These are phyloP conservation scores for Ilex paraguariensis DNA, from an alignment of 305 asterid genomes.

Conservation along the genomic window DNA sequence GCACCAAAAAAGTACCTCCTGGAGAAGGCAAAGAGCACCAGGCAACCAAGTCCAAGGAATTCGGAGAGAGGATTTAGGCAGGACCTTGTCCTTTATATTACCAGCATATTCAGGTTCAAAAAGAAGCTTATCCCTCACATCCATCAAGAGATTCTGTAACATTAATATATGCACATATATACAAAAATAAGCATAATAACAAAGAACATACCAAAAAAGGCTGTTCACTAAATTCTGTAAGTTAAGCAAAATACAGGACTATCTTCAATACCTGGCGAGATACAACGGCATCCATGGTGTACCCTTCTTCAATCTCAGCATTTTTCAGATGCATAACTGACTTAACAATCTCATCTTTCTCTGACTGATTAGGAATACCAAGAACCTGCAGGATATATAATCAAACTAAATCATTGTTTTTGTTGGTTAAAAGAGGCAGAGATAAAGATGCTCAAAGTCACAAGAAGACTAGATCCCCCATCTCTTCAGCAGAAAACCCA, in stretches of 20 bases:
- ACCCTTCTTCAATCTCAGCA: conserved; percentile 94
- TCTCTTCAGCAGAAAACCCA: neutral
- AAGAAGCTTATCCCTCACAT: conserved; percentile 94
- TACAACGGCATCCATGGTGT: conserved; percentile 77
- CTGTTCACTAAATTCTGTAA: neutral
- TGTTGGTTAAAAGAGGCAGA: neutral
- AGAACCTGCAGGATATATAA: conserved; percentile 57
- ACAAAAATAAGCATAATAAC: neutral
- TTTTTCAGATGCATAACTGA: conserved; percentile 79
- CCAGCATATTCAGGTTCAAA: conserved; percentile 98
- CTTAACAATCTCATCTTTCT: conserved; percentile 97
- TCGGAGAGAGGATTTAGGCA: conserved; percentile 79
- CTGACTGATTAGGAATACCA: conserved; percentile 81
- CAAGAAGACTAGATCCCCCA: too few relatives aligned
- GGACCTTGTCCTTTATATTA: conserved; percentile 69
- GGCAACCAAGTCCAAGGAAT: conserved; percentile 96
- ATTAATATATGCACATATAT: conserved; percentile 4
- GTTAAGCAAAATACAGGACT: conserved; percentile 10
- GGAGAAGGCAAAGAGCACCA: conserved; percentile 95
- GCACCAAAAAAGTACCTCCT: conserved; percentile 60
- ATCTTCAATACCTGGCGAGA: conserved; percentile 66
- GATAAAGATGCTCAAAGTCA: too few relatives aligned
- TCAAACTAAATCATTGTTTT: neutral
- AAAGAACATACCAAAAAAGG: neutral
- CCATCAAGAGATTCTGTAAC: conserved; percentile 76